Evolutionary conservation across 108 stramenopile genomes (phyloP).

Genomic region (Thalassiosira profunda): DNA sequence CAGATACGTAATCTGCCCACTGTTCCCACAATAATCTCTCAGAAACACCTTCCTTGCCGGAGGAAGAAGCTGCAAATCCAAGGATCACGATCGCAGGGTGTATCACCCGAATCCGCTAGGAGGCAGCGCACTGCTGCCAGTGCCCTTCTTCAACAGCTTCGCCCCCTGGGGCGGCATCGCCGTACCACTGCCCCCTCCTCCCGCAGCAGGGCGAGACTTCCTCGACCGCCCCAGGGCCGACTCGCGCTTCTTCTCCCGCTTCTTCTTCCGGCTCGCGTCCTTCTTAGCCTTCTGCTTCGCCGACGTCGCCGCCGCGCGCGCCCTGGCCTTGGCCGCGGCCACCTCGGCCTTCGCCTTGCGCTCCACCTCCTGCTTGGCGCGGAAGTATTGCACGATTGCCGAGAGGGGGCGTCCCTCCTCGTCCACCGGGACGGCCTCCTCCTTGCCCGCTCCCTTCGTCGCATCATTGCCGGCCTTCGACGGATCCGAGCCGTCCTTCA

Average conservation of each 20-base stretch:
- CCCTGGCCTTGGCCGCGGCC: constrained; percentile 30
- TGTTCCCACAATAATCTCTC: no score
- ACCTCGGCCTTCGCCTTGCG: constrained; percentile 32
- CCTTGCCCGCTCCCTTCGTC: constrained; percentile 10
- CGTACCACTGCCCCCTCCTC: not conserved
- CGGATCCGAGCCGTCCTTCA: constrained; percentile 7
- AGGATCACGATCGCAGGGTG: not conserved
- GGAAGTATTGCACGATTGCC: constrained; percentile 33
- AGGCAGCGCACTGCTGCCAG: constrained; percentile 1
- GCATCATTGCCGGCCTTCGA: not conserved
- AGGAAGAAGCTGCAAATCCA: no score
- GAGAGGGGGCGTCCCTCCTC: constrained; percentile 47
- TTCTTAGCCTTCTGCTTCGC: constrained; percentile 12
- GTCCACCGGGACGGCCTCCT: constrained; percentile 19
- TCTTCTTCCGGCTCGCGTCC: constrained; percentile 18
- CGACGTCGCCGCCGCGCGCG: constrained; percentile 30
- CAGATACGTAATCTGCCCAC: no score
- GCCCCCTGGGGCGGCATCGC: constrained; percentile 38
- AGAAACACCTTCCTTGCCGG: not conserved
- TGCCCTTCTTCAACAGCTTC: constrained; percentile 31
- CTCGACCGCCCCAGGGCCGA: constrained; percentile 1
- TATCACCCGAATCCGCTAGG: constrained; percentile 10
- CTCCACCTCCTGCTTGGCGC: constrained; percentile 31
- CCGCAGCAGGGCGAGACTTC: constrained; percentile 3
- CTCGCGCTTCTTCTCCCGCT: constrained; percentile 17